Percentiles rank a stretch among this genome's conserved stretches.
Conservation (phyloP, 2,329 filamentous ascomycete genomes). For the Monilinia laxa region DNA sequence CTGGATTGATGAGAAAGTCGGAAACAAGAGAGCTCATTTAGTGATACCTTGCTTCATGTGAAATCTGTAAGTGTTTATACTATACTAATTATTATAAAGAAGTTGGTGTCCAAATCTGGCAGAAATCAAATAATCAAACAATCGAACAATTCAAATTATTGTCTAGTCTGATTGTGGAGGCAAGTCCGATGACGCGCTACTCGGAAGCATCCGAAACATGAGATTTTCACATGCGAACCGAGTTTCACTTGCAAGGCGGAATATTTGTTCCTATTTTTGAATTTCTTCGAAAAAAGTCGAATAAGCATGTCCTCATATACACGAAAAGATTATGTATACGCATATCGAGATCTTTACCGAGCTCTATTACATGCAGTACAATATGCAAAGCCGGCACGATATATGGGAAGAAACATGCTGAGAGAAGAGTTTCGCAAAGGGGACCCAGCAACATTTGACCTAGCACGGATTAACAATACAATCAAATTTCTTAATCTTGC, state of each 20-base stretch:
- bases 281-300: not conserved
- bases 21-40: conserved; percentile 63
- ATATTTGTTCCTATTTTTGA: not conserved
- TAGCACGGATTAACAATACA: conserved; percentile 59
- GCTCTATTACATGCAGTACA: conserved; percentile 67
- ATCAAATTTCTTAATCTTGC: conserved; percentile 69
- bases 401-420: conserved; percentile 58
- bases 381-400: conserved; percentile 68
- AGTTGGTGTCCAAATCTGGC: conserved; percentile 10
- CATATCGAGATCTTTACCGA: conserved; percentile 70
- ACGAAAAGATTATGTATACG: conserved; percentile 51
- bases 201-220: conserved; percentile 20
- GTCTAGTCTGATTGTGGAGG: conserved; percentile 6
- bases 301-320: not conserved
- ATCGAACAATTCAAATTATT: not conserved
- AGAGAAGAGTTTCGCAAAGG: conserved; percentile 58
- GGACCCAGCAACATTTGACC: conserved; percentile 48
- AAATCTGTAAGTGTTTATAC: not conserved
- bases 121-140: not conserved
- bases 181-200: conserved; percentile 27
- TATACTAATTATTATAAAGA: not conserved
- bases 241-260: conserved; percentile 3
- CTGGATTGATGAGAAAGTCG: conserved; percentile 65
- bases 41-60: conserved; percentile 31
- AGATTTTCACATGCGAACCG: conserved; percentile 21